Conservation (phyloP, 306 rosid genomes). For the Quercus wislizeni region DNA sequence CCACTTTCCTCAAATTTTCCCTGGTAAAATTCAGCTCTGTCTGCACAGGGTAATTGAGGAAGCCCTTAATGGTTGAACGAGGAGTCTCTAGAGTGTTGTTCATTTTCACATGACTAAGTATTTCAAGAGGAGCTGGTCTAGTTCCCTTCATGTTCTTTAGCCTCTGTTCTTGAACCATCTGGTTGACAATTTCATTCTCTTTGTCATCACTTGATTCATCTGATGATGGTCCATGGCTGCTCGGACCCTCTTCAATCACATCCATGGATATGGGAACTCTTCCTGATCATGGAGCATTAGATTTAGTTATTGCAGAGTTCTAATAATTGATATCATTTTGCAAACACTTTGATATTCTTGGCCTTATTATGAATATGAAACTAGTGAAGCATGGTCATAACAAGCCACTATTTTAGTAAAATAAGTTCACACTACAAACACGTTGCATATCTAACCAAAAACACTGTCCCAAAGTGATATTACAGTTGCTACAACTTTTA, state of each 20-base stretch:
- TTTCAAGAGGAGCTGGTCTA: constrained; percentile 51
- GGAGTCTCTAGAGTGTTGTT: constrained; percentile 59
- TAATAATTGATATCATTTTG: too few relatives aligned
- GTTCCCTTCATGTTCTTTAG: not conserved
- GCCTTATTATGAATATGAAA: too few relatives aligned
- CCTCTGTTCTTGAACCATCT: constrained; percentile 18
- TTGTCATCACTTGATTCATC: constrained; percentile 14
- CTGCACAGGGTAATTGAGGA: constrained; percentile 40
- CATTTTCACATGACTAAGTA: constrained; percentile 45
- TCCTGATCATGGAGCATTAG: constrained; percentile 23
- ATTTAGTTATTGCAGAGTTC: too few relatives aligned
- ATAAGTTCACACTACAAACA: too few relatives aligned
- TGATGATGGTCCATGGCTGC: constrained; percentile 26
- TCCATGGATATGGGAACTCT: constrained; percentile 39
- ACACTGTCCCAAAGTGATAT: too few relatives aligned
- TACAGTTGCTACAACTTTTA: too few relatives aligned
- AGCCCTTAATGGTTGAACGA: constrained; percentile 50
- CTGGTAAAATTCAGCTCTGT: constrained; percentile 45
- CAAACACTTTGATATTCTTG: too few relatives aligned
- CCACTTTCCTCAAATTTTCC: constrained; percentile 49
- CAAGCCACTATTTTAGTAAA: too few relatives aligned
- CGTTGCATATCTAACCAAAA: too few relatives aligned
- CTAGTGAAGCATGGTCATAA: too few relatives aligned
- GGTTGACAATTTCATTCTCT: not conserved
- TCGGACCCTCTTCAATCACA: constrained; percentile 39